Conservation (phyloP, 1,139 yeast species). For the Lodderomyces jiufengensis region DNA sequence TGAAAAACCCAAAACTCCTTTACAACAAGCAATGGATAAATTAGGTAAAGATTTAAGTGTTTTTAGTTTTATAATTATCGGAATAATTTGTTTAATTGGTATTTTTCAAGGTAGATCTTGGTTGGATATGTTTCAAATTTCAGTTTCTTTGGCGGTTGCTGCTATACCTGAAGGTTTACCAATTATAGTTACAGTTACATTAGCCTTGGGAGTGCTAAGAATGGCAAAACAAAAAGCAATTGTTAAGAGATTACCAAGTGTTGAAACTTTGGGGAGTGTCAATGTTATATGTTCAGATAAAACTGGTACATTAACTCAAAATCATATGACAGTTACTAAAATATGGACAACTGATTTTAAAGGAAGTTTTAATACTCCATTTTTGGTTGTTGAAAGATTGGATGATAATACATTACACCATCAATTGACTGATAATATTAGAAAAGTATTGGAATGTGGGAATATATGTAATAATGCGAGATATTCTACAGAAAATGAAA, state of each 20-base stretch:
- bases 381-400: constrained; percentile 47
- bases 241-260: constrained; percentile 88
- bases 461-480: constrained; percentile 79
- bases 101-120: constrained; percentile 86
- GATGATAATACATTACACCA: constrained; percentile 38
- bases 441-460: constrained; percentile 60
- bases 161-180: constrained; percentile 98
- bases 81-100: constrained; percentile 82
- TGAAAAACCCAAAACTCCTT: constrained; percentile 94
- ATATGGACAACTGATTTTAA: constrained; percentile 78
- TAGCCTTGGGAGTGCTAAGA: constrained; percentile 90
- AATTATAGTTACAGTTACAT: constrained; percentile 91
- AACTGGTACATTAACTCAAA: constrained; percentile 92
- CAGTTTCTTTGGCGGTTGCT: constrained; percentile 95
- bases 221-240: constrained; percentile 95
- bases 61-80: constrained; percentile 80
- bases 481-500: constrained; percentile 65
- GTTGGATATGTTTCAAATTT: constrained; percentile 96
- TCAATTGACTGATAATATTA: constrained; percentile 50
- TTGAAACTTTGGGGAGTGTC: constrained; percentile 93
- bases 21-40: constrained; percentile 91
- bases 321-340: constrained; percentile 89
- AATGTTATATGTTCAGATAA: constrained; percentile 94
- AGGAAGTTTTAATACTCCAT: constrained; percentile 45
- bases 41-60: constrained; percentile 85